Evolutionary conservation across 345 rosid species (phyloP), one percentile per base, ranked within the genome.

Genomic region (Pugionium dolabratum): DNA sequence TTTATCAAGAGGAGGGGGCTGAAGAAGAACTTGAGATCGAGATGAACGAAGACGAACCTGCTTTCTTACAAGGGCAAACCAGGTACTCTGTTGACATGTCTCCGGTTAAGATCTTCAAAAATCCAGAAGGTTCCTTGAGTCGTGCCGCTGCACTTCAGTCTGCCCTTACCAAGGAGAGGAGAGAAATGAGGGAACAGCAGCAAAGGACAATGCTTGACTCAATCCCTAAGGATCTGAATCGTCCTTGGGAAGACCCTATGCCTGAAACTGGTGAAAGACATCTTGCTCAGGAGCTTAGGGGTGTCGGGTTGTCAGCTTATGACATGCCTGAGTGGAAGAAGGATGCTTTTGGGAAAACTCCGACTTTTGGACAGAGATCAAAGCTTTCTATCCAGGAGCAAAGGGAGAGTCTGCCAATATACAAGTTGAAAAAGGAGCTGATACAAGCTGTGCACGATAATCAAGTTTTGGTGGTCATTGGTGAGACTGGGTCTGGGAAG

Each of bases 301-400:
- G 94, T 62, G 94, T 87, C 48, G 98, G 95, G 9, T 71, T 86
- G 70, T 92, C 98, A 27, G 97, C 96, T 43, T 86, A 84, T 71
- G 89, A 84, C 73, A 85, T 85, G 87, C 97, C 96, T 6, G 90
- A 90, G 63, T 93, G 98, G 98, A 90, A 93, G 83, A 93, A 88
- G 78, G 96, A 90, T 72, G 89, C 97, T 11, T 88, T 77, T 67
- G 91, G 88, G 18, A 86, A 90, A 70, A 83, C 93, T 25, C 70
- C 86, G 10, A 90, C 90, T 6, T 86, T 83, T 74, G 96, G 97
- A 35, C 91, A 85, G 73, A 79, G 90, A 59, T 83, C 97, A 29
- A 88, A 87, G 81, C 88, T 93, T 57, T 93, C 97, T 18, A 79
- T 93, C 25, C 97, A 90, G 79, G 98, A 88, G 33, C 91, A 88